Evolutionary conservation across 129 eudicot species (phyloP).

Genomic region (Flaveria bidentis): DNA sequence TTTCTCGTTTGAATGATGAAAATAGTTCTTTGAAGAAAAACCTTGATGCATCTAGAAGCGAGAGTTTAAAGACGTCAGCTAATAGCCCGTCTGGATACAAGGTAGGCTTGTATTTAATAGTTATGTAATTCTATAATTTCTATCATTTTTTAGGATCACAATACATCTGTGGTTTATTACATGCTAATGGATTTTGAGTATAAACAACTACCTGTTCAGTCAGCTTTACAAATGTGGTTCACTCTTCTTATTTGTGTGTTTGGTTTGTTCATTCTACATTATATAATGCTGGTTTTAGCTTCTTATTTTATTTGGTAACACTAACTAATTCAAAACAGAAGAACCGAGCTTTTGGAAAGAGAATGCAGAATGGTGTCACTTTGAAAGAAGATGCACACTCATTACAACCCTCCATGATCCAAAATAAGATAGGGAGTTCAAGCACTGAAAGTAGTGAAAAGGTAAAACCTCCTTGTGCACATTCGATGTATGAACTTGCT

Average conservation of each 20-base stretch:
- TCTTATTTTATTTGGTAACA: conserved; percentile 39
- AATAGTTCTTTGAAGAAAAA: conserved; percentile 74
- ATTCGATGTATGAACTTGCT: conserved; percentile 20
- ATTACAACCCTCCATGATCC: conserved; percentile 37
- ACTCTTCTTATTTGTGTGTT: conserved; percentile 21
- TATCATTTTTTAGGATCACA: conserved; percentile 11
- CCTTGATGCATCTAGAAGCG: conserved; percentile 58
- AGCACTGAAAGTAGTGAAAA: conserved; percentile 55
- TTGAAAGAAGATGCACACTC: conserved; percentile 58
- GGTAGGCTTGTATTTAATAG: conserved; percentile 39
- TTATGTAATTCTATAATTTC: neutral
- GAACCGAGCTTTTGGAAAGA: conserved; percentile 63
- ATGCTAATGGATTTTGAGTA: conserved; percentile 18
- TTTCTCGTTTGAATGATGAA: conserved; percentile 72
- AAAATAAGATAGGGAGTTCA: conserved; percentile 42
- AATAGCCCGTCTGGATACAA: conserved; percentile 39
- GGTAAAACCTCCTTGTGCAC: conserved; percentile 49
- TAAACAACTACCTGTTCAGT: neutral
- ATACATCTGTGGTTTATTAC: conserved; percentile 13
- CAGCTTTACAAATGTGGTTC: conserved; percentile 9
- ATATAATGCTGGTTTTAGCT: conserved; percentile 25
- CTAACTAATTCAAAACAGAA: conserved; percentile 50
- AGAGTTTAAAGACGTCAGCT: conserved; percentile 40
- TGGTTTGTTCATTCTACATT: conserved; percentile 15
- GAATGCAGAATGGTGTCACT: conserved; percentile 50